Conservation (phyloP, 176 grass and related monocot genomes). For the Avena sativa region DNA sequence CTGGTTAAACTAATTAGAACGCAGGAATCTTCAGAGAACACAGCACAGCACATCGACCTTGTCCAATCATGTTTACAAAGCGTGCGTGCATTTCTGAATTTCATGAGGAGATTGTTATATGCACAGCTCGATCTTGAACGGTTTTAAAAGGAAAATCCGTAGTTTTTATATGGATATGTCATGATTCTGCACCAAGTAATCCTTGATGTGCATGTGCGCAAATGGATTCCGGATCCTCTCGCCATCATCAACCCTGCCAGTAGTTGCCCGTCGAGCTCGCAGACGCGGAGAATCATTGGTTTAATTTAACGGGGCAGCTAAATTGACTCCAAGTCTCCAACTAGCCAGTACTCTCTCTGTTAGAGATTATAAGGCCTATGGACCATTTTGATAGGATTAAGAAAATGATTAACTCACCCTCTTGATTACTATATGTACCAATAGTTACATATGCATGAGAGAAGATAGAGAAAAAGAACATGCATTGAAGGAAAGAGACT, state of each 20-base stretch:
- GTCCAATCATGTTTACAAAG: not conserved
- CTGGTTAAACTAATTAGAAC: not conserved
- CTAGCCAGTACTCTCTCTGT: not conserved
- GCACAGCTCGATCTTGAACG: not conserved
- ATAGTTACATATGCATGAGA: no score
- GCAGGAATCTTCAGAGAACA: not conserved
- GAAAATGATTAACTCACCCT: no score
- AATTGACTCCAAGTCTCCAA: not conserved
- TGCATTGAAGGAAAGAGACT: no score
- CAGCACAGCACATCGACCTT: not conserved
- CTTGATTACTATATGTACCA: no score
- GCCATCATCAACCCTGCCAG: not conserved
- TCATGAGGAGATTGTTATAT: not conserved
- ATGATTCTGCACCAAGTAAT: conserved; percentile 10
- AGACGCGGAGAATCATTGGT: not conserved
- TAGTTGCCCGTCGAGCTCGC: conserved; percentile 8
- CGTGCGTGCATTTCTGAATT: not conserved
- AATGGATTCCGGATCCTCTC: not conserved
- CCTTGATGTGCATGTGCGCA: not conserved
- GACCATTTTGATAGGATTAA: no score
- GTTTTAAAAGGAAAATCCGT: not conserved
- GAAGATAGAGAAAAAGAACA: no score
- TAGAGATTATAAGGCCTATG: no score
- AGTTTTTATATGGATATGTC: not conserved
- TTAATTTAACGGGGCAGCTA: not conserved